Evolutionary conservation across 1,284 basidiomycete species (phyloP).

Genomic region (Boletus semigastroideus): DNA sequence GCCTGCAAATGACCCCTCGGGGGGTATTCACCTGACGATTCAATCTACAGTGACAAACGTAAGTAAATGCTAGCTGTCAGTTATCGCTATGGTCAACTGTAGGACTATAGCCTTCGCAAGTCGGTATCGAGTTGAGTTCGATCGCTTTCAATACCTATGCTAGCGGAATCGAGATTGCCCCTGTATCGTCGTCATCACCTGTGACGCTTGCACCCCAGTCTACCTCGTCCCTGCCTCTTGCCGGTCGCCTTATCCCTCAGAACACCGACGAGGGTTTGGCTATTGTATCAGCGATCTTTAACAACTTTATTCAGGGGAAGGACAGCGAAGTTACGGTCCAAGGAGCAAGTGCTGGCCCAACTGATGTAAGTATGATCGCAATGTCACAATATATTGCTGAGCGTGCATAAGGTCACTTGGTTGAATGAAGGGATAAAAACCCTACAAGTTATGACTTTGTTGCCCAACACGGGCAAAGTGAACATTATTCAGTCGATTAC

Average conservation of each 20-base stretch:
- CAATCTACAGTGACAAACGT: constrained; percentile 64
- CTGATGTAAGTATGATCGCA: constrained; percentile 43
- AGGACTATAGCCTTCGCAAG: constrained; percentile 63
- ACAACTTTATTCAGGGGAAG: constrained; percentile 69
- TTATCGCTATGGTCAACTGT: constrained; percentile 2
- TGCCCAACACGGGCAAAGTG: constrained; percentile 66
- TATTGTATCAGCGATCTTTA: constrained; percentile 68
- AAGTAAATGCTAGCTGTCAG: constrained; percentile 20
- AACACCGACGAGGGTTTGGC: constrained; percentile 51
- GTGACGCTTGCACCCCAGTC: constrained; percentile 60
- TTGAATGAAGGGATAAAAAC: constrained; percentile 73
- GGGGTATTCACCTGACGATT: constrained; percentile 73
- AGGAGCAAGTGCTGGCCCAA: constrained; percentile 64
- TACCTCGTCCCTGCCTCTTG: constrained; percentile 55
- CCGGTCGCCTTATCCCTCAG: constrained; percentile 69
- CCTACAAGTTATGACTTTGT: constrained; percentile 57
- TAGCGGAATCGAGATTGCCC: constrained; percentile 57
- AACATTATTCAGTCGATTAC: constrained; percentile 66
- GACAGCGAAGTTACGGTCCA: constrained; percentile 62
- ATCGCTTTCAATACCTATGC: constrained; percentile 65
- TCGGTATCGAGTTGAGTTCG: constrained; percentile 66
- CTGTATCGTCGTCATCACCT: constrained; percentile 48
- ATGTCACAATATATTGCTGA: constrained; percentile 7
- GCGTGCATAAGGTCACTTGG: constrained; percentile 57
- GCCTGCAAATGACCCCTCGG: constrained; percentile 69